These are phyloP conservation scores for Theobroma grandiflorum DNA, from an alignment of 441 rosid genomes.

Conservation along the genomic window DNA sequence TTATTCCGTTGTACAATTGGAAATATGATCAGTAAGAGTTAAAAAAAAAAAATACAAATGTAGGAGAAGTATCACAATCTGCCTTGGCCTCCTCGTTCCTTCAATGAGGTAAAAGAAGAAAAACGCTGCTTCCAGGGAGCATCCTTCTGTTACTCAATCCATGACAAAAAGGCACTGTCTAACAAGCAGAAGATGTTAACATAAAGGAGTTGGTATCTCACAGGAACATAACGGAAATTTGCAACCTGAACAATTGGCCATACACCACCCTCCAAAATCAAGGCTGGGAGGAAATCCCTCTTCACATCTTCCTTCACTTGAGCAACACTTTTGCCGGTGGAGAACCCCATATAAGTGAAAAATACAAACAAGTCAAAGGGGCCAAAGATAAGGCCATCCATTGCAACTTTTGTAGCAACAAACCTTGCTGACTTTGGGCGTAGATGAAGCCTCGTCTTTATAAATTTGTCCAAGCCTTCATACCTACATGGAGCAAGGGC, in stretches of 20 bases:
- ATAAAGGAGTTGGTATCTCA: constrained; percentile 93
- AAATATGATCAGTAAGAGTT: background rate
- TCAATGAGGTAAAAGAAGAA: constrained; percentile 53
- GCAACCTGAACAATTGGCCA: constrained; percentile 95
- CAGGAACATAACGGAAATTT: constrained; percentile 86
- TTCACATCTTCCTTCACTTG: constrained; percentile 89
- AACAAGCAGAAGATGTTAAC: constrained; percentile 91
- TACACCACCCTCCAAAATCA: constrained; percentile 85
- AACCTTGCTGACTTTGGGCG: constrained; percentile 75
- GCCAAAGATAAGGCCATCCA: constrained; percentile 89
- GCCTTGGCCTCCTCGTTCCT: constrained; percentile 64
- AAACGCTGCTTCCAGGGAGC: constrained; percentile 98
- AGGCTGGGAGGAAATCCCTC: constrained; percentile 95
- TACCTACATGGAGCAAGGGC: constrained; percentile 56
- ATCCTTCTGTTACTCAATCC: constrained; percentile 95
- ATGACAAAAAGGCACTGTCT: constrained; percentile 91
- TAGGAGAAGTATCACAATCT: constrained; percentile 41
- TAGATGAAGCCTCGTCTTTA: constrained; percentile 67
- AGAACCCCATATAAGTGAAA: constrained; percentile 94
- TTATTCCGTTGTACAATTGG: background rate
- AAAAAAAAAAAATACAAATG: background rate
- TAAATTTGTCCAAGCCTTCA: constrained; percentile 82
- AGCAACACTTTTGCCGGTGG: constrained; percentile 68
- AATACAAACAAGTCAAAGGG: constrained; percentile 86
- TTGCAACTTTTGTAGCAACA: constrained; percentile 87